A percentile compares a stretch with the other conserved stretches of the same genome.
phyloP scores from a whole-genome alignment of 2,329 filamentous ascomycete species.

The Ophiostoma tasmaniense region DNA sequence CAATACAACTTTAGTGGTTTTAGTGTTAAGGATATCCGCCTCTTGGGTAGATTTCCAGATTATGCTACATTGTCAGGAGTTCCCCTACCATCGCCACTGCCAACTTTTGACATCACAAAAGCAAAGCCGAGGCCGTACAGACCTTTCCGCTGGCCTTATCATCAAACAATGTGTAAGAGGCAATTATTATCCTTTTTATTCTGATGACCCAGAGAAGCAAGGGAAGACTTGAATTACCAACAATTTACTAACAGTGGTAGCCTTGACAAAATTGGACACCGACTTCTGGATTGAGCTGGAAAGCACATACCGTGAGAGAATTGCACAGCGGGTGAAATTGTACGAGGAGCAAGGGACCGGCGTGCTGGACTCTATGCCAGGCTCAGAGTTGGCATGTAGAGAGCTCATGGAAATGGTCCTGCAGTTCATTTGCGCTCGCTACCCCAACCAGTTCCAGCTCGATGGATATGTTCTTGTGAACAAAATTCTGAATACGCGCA shows the following conservation, averaged over 20 bases:
- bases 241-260: slow-evolving; percentile 35
- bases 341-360: slow-evolving; percentile 53
- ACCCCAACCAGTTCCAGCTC: slow-evolving; percentile 60
- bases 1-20: slow-evolving; percentile 2
- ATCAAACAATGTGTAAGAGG: slow-evolving; percentile 82
- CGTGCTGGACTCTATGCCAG: slow-evolving; percentile 61
- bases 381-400: slow-evolving; percentile 70
- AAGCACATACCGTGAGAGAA: slow-evolving; percentile 57
- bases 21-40: slow-evolving; percentile 24
- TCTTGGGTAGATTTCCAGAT: slow-evolving; percentile 67
- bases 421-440: slow-evolving; percentile 69
- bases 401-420: slow-evolving; percentile 82
- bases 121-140: slow-evolving; percentile 68
- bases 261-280: slow-evolving; percentile 65
- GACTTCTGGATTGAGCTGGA: slow-evolving; percentile 91
- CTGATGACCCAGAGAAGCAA: not conserved
- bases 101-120: slow-evolving; percentile 57
- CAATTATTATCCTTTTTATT: not conserved
- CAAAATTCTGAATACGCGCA: slow-evolving; percentile 52
- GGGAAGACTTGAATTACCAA: not conserved
- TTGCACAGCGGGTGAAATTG: slow-evolving; percentile 59
- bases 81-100: slow-evolving; percentile 54
- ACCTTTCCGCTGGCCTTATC: slow-evolving; percentile 75
- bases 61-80: slow-evolving; percentile 69
- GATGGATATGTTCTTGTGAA: slow-evolving; percentile 59